A percentile compares a stretch with the other conserved stretches of the same genome.
Evolutionary conservation across 106 monocot genomes (phyloP).

Genomic region (Dendrobium huoshanense): DNA sequence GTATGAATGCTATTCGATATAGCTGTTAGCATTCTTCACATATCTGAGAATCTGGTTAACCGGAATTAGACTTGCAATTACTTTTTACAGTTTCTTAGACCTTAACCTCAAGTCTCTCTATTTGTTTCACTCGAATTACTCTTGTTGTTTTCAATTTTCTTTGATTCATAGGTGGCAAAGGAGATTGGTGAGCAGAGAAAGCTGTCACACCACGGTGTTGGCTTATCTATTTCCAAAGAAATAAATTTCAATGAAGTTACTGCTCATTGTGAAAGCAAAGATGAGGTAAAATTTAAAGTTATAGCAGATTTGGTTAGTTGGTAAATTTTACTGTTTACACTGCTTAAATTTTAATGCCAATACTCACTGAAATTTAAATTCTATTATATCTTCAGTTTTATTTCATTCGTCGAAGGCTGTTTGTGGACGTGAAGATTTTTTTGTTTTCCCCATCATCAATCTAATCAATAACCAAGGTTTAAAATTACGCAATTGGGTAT

Average conservation of each 20-base stretch:
- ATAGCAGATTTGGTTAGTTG: neutral
- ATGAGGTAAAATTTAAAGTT: constrained; percentile 45
- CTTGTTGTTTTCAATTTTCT: constrained; percentile 10
- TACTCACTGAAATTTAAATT: neutral
- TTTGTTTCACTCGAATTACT: neutral
- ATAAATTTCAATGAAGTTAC: constrained; percentile 38
- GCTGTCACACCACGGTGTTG: constrained; percentile 81
- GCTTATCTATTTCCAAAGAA: constrained; percentile 62
- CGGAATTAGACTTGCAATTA: neutral
- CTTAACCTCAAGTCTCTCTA: neutral
- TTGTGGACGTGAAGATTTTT: neutral
- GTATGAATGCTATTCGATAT: neutral
- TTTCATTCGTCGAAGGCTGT: neutral
- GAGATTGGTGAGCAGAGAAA: constrained; percentile 83
- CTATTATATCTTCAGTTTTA: neutral
- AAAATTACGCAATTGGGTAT: no score
- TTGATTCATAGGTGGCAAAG: constrained; percentile 59
- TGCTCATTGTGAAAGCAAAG: constrained; percentile 24
- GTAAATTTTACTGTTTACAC: neutral
- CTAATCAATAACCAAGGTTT: neutral
- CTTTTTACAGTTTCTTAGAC: neutral
- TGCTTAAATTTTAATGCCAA: neutral
- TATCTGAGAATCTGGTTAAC: neutral
- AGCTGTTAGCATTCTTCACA: neutral
- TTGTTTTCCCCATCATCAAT: neutral